Conservation (phyloP, 1,284 basidiomycete species). For the Ceratobasidium sp. region DNA sequence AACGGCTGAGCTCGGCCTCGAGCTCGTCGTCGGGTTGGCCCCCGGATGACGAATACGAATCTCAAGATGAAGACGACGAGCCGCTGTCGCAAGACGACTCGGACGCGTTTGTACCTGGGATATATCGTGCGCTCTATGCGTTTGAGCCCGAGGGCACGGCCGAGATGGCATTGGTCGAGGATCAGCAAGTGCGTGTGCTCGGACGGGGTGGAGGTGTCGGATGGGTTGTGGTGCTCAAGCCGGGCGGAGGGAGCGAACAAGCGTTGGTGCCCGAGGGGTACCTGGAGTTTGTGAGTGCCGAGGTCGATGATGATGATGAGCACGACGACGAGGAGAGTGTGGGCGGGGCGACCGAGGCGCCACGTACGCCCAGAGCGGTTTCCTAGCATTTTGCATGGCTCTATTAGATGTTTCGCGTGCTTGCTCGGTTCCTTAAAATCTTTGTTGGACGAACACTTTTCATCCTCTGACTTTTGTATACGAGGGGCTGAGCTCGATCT, state of each 20-base stretch:
- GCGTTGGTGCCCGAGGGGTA: conserved; percentile 74
- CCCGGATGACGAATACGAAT: conserved; percentile 1
- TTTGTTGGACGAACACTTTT: not conserved
- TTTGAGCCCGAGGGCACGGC: conserved; percentile 76
- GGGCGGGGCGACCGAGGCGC: conserved; percentile 18
- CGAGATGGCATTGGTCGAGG: conserved; percentile 76
- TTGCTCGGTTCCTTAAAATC: not conserved
- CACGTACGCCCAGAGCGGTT: conserved; percentile 21
- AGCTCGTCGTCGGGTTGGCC: not conserved
- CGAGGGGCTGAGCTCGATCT: too few relatives aligned
- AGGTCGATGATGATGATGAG: conserved; percentile 29
- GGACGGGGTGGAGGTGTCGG: conserved; percentile 73
- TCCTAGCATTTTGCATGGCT: too few relatives aligned
- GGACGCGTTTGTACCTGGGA: conserved; percentile 61
- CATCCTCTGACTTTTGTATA: too few relatives aligned
- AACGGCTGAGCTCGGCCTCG: conserved; percentile 16
- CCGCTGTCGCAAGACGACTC: conserved; percentile 48
- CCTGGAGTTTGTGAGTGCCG: conserved; percentile 56
- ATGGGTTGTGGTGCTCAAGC: conserved; percentile 69
- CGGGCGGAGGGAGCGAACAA: conserved; percentile 50
- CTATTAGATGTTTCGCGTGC: too few relatives aligned
- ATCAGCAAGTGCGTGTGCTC: conserved; percentile 70
- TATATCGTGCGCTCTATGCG: conserved; percentile 73
- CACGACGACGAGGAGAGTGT: conserved; percentile 31
- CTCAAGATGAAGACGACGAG: conserved; percentile 44